These are phyloP conservation scores for Russula olivacea DNA, from an alignment of 768 basidiomycete species.

Conservation along the genomic window DNA sequence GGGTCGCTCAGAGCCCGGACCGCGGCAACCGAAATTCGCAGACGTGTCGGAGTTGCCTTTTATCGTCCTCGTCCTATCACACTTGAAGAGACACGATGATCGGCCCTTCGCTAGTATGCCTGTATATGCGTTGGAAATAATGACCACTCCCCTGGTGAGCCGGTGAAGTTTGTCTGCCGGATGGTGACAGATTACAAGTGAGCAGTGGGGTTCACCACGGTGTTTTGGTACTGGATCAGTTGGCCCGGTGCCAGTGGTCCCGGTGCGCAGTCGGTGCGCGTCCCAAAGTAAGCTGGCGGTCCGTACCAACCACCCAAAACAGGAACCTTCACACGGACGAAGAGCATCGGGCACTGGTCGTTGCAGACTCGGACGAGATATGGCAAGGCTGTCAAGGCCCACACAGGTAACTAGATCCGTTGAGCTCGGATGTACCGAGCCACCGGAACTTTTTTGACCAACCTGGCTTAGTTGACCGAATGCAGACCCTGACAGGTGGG, in stretches of 20 bases:
- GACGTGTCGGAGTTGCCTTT: background rate
- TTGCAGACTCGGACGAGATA: background rate
- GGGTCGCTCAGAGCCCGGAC: background rate
- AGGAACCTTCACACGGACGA: background rate
- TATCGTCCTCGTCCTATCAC: background rate
- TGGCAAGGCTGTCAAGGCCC: background rate
- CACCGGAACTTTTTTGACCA: constrained; percentile 9
- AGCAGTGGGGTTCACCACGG: background rate
- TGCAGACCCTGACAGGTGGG: background rate
- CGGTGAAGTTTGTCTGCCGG: background rate
- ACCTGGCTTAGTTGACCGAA: background rate
- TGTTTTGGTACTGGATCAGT: background rate
- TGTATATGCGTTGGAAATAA: background rate
- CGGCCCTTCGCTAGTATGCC: background rate
- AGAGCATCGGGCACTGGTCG: background rate
- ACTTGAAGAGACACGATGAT: background rate
- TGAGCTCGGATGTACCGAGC: background rate
- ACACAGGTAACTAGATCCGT: background rate
- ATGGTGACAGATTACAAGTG: background rate
- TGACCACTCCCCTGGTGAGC: background rate
- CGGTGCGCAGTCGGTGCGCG: background rate
- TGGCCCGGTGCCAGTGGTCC: background rate
- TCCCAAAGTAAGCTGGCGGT: background rate
- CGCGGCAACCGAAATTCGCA: background rate
- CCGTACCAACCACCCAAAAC: no score